Percentiles rank a stretch among this genome's conserved stretches.
Conservation (phyloP, 108 stramenopile species). For the Hondaea fermentalgiana region DNA sequence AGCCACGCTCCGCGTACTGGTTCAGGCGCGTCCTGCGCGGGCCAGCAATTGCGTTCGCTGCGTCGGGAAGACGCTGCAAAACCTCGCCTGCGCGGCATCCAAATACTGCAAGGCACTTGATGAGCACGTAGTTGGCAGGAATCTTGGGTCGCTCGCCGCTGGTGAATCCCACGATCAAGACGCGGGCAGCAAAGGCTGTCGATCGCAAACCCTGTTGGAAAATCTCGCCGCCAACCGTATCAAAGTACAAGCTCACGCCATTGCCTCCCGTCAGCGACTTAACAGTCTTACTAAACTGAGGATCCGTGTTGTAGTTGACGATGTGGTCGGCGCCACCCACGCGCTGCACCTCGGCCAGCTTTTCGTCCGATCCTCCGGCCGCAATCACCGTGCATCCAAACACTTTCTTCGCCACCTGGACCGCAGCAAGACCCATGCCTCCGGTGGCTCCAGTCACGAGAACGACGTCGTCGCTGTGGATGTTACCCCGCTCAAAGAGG, state of each 20-base stretch:
- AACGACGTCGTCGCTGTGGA: background rate
- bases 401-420: background rate
- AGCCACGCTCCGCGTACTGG: background rate
- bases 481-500: background rate
- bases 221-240: background rate
- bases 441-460: background rate
- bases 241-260: background rate
- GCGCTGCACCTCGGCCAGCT: background rate
- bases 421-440: background rate
- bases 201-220: background rate
- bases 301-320: background rate
- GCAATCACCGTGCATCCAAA: slow-evolving; percentile 12
- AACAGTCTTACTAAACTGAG: background rate
- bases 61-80: background rate
- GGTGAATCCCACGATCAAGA: background rate
- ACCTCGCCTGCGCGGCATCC: slow-evolving; percentile 8
- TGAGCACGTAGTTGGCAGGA: background rate
- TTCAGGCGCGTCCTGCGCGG: background rate
- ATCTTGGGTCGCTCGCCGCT: background rate
- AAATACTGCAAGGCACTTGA: background rate
- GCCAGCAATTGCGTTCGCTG: background rate
- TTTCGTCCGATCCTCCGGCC: background rate
- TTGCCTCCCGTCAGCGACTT: background rate
- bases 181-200: background rate
- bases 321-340: background rate